Conservation (phyloP, 164 flowering plant genomes). For the Sextonia rubra region DNA sequence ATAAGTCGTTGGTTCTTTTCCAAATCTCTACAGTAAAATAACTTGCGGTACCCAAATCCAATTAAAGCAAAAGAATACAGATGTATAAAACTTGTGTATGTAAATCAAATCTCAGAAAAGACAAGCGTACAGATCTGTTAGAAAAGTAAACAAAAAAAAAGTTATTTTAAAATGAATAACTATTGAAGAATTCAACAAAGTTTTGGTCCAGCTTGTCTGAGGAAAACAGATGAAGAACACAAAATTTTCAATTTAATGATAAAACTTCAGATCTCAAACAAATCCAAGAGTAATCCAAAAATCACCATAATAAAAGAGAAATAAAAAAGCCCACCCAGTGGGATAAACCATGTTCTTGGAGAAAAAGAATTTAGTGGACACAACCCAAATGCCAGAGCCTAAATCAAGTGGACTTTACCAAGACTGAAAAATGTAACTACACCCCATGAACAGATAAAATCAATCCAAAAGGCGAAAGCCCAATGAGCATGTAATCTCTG, state of each 20-base stretch:
- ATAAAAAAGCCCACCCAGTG: neutral
- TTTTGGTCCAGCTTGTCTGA: neutral
- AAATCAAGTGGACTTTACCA: neutral
- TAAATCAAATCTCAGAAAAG: neutral
- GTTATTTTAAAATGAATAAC: neutral
- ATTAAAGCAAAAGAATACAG: neutral
- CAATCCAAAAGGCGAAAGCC: constrained; percentile 6
- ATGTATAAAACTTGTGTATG: neutral
- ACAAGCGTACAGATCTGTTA: neutral
- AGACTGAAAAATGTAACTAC: neutral
- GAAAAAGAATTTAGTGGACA: no score
- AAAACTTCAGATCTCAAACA: neutral
- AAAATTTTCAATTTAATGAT: neutral
- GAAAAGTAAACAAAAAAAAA: neutral
- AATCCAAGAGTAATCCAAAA: neutral
- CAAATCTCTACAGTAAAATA: neutral
- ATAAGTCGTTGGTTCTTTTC: neutral
- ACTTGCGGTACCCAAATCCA: neutral
- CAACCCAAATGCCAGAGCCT: neutral
- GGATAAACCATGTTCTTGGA: no score
- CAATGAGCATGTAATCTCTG: neutral
- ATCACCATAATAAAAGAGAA: neutral
- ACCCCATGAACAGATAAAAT: neutral
- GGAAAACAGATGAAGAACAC: neutral
- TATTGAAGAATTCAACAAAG: neutral